Conservation (phyloP, 1,139 yeast species). For the Taiozyma onychis region DNA sequence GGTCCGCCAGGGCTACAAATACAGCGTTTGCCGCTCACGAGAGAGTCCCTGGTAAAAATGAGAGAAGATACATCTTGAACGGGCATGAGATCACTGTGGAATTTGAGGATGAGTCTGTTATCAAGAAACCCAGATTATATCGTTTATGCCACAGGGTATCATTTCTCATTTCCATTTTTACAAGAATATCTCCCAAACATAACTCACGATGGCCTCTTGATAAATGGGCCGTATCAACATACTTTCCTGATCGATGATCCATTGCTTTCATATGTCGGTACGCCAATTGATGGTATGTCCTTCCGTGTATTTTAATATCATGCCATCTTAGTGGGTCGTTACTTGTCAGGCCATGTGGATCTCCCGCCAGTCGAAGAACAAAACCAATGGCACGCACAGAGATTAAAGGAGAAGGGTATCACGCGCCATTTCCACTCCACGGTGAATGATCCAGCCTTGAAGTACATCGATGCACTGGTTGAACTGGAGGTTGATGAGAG, state of each 20-base stretch:
- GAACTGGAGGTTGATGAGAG: background rate
- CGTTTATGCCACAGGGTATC: constrained; percentile 36
- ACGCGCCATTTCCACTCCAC: constrained; percentile 4
- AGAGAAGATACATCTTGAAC: constrained; percentile 20
- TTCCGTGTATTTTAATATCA: constrained; percentile 17
- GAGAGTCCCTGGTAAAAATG: constrained; percentile 9
- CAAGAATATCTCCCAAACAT: constrained; percentile 24
- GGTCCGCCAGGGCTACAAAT: constrained; percentile 1
- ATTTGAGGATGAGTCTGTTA: constrained; percentile 4
- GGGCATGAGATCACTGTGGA: background rate
- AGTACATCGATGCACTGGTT: constrained; percentile 1
- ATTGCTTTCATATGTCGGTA: constrained; percentile 12
- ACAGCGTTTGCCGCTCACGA: constrained; percentile 2
- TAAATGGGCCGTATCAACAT: constrained; percentile 31
- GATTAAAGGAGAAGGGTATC: constrained; percentile 7
- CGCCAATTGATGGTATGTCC: constrained; percentile 11
- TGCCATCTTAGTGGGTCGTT: constrained; percentile 23
- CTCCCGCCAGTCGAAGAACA: constrained; percentile 6
- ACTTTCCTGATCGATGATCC: constrained; percentile 37
- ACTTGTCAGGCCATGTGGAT: constrained; percentile 11
- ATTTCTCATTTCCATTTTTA: constrained; percentile 35
- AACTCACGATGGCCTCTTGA: constrained; percentile 22
- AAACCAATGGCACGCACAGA: constrained; percentile 2
- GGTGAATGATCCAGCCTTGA: constrained; percentile 3
- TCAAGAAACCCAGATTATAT: constrained; percentile 27